Evolutionary conservation across 305 asterid genomes (phyloP).

Genomic region (Fraxinus velutina): DNA sequence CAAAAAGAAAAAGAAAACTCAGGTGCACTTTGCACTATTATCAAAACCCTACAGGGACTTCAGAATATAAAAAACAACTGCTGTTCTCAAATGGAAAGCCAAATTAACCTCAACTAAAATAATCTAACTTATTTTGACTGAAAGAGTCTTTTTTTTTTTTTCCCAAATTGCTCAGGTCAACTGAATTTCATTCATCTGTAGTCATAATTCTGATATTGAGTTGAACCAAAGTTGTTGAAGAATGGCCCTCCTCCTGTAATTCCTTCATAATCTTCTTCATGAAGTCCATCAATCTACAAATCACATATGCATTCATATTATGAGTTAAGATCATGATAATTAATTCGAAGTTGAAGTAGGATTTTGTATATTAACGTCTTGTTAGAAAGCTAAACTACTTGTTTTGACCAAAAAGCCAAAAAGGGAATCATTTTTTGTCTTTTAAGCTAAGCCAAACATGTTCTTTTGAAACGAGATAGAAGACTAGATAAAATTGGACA

Average conservation of each 20-base stretch:
- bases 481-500: background rate
- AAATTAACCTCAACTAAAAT: conserved; percentile 6
- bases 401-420: background rate
- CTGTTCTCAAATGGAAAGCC: conserved; percentile 23
- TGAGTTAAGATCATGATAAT: background rate
- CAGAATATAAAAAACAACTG: background rate
- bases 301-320: background rate
- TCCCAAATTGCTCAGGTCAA: background rate
- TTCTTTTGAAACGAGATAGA: background rate
- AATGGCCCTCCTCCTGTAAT: conserved; percentile 28
- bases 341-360: background rate
- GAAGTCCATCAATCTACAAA: conserved; percentile 49
- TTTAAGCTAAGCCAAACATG: background rate
- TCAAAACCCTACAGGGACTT: conserved; percentile 10
- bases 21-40: conserved; percentile 22
- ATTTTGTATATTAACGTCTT: conserved; percentile 1
- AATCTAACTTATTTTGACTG: conserved; percentile 7
- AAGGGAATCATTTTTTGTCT: background rate
- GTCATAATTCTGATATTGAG: conserved; percentile 45
- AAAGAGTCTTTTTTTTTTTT: background rate
- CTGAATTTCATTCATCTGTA: conserved; percentile 25
- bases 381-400: background rate
- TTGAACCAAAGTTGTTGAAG: conserved; percentile 38
- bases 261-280: conserved; percentile 46
- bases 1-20: background rate